A percentile compares a stretch with the other conserved stretches of the same genome.
These are phyloP conservation scores for Candida stauntonica DNA, from an alignment of 805 yeast genomes.

Conservation along the genomic window DNA sequence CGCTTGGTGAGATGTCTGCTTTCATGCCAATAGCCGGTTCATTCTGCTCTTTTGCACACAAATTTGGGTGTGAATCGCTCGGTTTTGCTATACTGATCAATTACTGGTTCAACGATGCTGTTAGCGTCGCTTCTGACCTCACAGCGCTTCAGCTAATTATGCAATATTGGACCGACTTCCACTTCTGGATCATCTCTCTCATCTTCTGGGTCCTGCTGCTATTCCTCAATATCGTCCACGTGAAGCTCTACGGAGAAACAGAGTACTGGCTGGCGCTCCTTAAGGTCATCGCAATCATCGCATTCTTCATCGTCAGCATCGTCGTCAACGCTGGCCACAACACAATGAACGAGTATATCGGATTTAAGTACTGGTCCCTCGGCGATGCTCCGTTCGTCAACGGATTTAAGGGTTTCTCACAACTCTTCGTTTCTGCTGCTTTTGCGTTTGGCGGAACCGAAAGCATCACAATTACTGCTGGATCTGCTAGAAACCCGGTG, in stretches of 20 bases:
- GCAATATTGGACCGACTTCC: slow-evolving; percentile 49
- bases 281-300: slow-evolving; percentile 57
- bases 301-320: slow-evolving; percentile 52
- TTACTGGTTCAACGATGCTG: slow-evolving; percentile 33
- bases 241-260: slow-evolving; percentile 54
- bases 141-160: slow-evolving; percentile 53
- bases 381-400: slow-evolving; percentile 50
- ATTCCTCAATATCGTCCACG: slow-evolving; percentile 46
- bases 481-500: slow-evolving; percentile 51
- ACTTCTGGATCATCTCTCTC: slow-evolving; percentile 49
- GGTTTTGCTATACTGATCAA: slow-evolving; percentile 38
- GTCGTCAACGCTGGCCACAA: slow-evolving; percentile 42
- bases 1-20: slow-evolving; percentile 59
- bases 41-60: slow-evolving; percentile 48
- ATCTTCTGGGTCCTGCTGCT: slow-evolving; percentile 48
- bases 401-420: slow-evolving; percentile 48
- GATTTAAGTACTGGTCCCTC: slow-evolving; percentile 45
- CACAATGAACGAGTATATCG: slow-evolving; percentile 42
- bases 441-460: slow-evolving; percentile 59
- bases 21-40: slow-evolving; percentile 56
- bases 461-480: slow-evolving; percentile 53
- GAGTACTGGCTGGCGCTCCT: slow-evolving; percentile 62
- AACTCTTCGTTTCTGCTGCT: slow-evolving; percentile 50
- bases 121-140: slow-evolving; percentile 51
- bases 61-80: slow-evolving; percentile 48